A percentile compares a stretch with the other conserved stretches of the same genome.
These are phyloP conservation scores for Blastomyces percursus DNA, from an alignment of 2,329 filamentous ascomycete species.

Conservation along the genomic window DNA sequence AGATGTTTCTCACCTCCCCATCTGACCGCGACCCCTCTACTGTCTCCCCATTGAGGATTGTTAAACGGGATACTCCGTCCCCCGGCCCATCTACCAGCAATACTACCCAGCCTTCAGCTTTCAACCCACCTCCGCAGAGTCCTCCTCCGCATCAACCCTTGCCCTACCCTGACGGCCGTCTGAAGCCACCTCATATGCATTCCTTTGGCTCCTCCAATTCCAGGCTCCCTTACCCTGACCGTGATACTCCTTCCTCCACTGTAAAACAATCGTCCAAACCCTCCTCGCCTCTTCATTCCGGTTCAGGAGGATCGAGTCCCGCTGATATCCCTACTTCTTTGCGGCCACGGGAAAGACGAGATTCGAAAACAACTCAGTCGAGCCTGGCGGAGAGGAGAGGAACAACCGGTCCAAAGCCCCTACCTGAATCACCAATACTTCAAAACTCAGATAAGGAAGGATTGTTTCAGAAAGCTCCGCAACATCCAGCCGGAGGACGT, in stretches of 20 bases:
- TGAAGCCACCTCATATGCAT: constrained; percentile 28
- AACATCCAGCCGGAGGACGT: constrained; percentile 31
- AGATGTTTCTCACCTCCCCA: constrained; percentile 62
- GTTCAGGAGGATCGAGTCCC: constrained; percentile 22
- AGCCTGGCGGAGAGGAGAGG: constrained; percentile 65
- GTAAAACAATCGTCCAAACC: constrained; percentile 14
- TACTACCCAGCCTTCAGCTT: constrained; percentile 45
- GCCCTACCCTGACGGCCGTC: constrained; percentile 61
- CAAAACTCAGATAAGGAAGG: constrained; percentile 64
- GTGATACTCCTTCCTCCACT: constrained; percentile 18
- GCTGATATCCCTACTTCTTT: constrained; percentile 32
- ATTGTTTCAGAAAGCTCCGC: constrained; percentile 59
- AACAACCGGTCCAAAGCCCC: constrained; percentile 60
- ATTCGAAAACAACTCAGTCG: constrained; percentile 44
- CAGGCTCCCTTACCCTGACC: constrained; percentile 27
- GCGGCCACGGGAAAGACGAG: constrained; percentile 37
- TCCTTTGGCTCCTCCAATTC: constrained; percentile 23
- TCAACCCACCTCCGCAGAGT: constrained; percentile 47
- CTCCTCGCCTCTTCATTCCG: constrained; percentile 22
- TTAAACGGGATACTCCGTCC: constrained; percentile 61
- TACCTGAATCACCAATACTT: constrained; percentile 71
- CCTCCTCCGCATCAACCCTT: constrained; percentile 52
- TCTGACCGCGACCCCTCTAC: constrained; percentile 57
- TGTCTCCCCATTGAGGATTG: constrained; percentile 73
- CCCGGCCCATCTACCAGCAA: constrained; percentile 34